phyloP scores from a whole-genome alignment of 371 early-diverging fungal genomes.

The Actinomortierella wolfii region DNA sequence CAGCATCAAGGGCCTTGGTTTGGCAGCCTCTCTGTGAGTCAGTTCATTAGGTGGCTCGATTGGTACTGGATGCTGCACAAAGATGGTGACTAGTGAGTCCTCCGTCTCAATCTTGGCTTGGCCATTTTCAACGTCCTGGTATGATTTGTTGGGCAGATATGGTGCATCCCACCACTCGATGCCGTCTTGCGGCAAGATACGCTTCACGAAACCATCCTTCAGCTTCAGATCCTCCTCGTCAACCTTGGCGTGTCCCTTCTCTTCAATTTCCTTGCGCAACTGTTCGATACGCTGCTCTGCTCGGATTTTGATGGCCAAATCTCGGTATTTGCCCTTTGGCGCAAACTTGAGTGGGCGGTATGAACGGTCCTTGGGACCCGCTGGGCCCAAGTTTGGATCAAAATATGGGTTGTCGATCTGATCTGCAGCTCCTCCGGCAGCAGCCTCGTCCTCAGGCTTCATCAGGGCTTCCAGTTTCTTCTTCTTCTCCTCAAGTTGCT shows the following conservation, averaged over 20 bases:
- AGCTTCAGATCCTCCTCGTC: slow-evolving; percentile 84
- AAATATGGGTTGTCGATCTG: slow-evolving; percentile 86
- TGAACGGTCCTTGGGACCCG: slow-evolving; percentile 59
- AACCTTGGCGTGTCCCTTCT: slow-evolving; percentile 79
- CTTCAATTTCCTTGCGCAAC: slow-evolving; percentile 84
- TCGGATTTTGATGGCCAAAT: slow-evolving; percentile 81
- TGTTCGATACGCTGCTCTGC: slow-evolving; percentile 76
- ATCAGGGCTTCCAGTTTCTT: no score
- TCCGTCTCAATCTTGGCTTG: slow-evolving; percentile 51
- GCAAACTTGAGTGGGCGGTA: slow-evolving; percentile 76
- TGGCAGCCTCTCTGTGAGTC: slow-evolving; percentile 52
- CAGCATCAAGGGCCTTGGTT: slow-evolving; percentile 81
- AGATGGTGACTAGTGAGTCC: slow-evolving; percentile 73
- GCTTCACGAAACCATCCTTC: slow-evolving; percentile 56
- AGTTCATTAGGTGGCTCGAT: slow-evolving; percentile 82
- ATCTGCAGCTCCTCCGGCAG: slow-evolving; percentile 37
- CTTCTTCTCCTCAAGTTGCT: no score
- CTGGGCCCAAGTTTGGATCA: slow-evolving; percentile 67
- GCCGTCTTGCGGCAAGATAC: slow-evolving; percentile 62
- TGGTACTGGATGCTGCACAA: slow-evolving; percentile 93
- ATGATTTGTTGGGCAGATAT: slow-evolving; percentile 73
- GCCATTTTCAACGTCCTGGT: slow-evolving; percentile 61
- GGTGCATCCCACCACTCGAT: slow-evolving; percentile 98
- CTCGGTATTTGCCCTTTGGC: slow-evolving; percentile 80
- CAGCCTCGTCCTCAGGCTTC: no score